Conservation (phyloP, 805 yeast species). For the Yarrowia yakushimensis region DNA sequence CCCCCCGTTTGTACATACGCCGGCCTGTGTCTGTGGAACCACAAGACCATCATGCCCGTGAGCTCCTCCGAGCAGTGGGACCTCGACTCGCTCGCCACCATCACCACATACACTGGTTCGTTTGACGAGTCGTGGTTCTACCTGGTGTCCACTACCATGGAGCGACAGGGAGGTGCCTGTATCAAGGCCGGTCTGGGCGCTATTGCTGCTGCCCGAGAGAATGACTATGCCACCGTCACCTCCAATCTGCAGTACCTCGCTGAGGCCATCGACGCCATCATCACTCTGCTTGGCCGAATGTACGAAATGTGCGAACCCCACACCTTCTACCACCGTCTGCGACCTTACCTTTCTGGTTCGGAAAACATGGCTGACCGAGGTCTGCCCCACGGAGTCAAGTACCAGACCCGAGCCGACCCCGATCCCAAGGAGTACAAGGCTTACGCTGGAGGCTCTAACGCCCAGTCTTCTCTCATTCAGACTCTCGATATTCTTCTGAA, state of each 20-base stretch:
- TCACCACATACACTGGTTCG: constrained; percentile 83
- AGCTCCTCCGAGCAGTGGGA: constrained; percentile 44
- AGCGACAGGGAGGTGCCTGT: constrained; percentile 72
- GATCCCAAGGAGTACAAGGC: constrained; percentile 50
- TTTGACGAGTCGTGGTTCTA: constrained; percentile 94
- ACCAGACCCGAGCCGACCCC: constrained; percentile 47
- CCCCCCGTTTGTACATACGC: constrained; percentile 91
- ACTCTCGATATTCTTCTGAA: constrained; percentile 73
- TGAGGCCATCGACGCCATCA: constrained; percentile 68
- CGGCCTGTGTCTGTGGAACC: constrained; percentile 85
- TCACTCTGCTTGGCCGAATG: constrained; percentile 71
- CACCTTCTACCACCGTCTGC: constrained; percentile 75
- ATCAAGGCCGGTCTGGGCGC: constrained; percentile 66
- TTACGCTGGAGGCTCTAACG: constrained; percentile 89
- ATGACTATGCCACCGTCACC: constrained; percentile 44
- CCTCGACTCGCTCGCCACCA: constrained; percentile 69
- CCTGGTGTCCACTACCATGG: constrained; percentile 81
- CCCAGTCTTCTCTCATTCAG: constrained; percentile 87
- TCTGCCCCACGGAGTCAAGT: constrained; percentile 69
- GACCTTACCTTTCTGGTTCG: constrained; percentile 95
- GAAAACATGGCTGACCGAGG: constrained; percentile 87
- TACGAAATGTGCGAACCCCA: constrained; percentile 95
- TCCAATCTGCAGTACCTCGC: constrained; percentile 61
- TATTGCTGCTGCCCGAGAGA: constrained; percentile 50
- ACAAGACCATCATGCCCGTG: constrained; percentile 55